phyloP scores from a whole-genome alignment of 306 rosid species.

The Begonia peltatifolia region DNA sequence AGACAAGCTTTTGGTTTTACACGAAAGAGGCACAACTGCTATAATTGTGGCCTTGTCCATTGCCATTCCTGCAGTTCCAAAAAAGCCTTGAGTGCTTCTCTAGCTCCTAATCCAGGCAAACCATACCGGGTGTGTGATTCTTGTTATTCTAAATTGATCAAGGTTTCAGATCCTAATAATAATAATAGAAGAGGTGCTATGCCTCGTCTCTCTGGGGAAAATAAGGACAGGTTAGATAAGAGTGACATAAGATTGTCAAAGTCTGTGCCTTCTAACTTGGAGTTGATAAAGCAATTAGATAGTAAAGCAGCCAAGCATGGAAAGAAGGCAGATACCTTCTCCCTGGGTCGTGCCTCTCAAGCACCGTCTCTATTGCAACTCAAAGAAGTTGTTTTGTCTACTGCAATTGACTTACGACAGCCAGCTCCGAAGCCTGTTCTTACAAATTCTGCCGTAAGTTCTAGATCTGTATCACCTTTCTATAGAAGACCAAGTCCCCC shows the following conservation, averaged over 20 bases:
- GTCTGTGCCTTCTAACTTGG: constrained; percentile 76
- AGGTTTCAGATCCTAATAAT: constrained; percentile 44
- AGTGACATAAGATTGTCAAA: constrained; percentile 65
- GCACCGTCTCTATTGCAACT: constrained; percentile 61
- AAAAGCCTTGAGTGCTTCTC: constrained; percentile 69
- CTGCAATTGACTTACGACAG: constrained; percentile 54
- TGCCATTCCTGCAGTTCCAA: constrained; percentile 93
- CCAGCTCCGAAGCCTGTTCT: constrained; percentile 59
- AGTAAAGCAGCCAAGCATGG: constrained; percentile 94
- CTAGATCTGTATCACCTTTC: constrained; percentile 84
- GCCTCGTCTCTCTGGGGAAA: constrained; percentile 90
- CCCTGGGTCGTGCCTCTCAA: constrained; percentile 60
- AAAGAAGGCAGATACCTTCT: constrained; percentile 77
- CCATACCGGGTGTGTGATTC: constrained; percentile 94
- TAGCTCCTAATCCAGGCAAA: constrained; percentile 94
- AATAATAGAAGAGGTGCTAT: constrained; percentile 44
- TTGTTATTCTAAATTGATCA: constrained; percentile 62
- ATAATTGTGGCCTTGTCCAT: constrained; percentile 91
- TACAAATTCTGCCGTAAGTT: constrained; percentile 63
- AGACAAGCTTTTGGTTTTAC: constrained; percentile 85
- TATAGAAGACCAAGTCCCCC: constrained; percentile 88
- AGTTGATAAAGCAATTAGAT: constrained; percentile 88
- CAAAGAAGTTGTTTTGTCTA: constrained; percentile 69
- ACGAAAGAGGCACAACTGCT: constrained; percentile 91
- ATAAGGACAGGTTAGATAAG: constrained; percentile 82